Conservation (phyloP, 768 basidiomycete genomes). For the Tylopilus plumbeoviolaceoides region DNA sequence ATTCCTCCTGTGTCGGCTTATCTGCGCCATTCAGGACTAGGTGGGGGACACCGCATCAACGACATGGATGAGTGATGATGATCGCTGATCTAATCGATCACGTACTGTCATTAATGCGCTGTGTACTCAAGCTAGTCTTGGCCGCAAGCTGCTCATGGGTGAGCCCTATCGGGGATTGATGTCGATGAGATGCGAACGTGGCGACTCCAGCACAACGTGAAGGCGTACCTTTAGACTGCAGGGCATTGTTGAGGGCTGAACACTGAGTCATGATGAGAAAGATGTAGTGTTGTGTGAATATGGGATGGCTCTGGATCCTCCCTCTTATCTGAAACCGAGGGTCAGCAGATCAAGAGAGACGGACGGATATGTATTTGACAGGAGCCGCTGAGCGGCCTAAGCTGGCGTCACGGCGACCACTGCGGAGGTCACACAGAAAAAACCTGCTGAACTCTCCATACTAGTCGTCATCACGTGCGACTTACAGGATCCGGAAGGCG, state of each 20-base stretch:
- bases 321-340: conserved; percentile 13
- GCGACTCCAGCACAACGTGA: not conserved
- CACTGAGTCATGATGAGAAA: conserved; percentile 45
- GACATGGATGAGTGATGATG: not conserved
- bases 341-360: conserved; percentile 13
- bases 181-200: not conserved
- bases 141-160: conserved; percentile 38
- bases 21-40: conserved; percentile 46
- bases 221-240: conserved; percentile 43
- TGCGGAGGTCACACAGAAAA: too few species aligned
- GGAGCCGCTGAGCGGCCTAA: too few species aligned
- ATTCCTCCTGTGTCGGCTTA: conserved; percentile 47
- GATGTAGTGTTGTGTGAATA: conserved; percentile 25
- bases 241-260: conserved; percentile 51
- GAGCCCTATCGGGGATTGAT: conserved; percentile 1
- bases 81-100: not conserved
- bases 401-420: too few species aligned
- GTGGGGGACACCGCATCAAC: not conserved
- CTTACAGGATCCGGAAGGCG: too few species aligned
- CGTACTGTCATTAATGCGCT: conserved; percentile 54
- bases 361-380: conserved; percentile 6
- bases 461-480: too few species aligned
- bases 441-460: too few species aligned
- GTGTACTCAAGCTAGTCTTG: conserved; percentile 38
- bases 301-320: not conserved